Evolutionary conservation across 169 alveolate species (phyloP).

Genomic region (Eimeria brunetti): DNA sequence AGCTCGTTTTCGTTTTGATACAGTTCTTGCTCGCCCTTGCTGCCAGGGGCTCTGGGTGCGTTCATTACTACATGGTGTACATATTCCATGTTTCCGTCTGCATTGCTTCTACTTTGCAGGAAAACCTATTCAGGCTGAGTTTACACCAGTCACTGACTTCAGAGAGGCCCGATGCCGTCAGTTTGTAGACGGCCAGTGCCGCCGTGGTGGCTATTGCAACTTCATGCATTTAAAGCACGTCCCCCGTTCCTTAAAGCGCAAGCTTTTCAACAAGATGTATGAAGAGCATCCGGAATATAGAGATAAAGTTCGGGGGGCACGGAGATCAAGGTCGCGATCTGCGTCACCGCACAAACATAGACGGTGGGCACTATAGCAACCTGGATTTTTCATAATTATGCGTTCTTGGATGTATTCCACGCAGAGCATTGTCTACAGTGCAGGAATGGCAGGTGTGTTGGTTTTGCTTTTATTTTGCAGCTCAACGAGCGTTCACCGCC

Average conservation of each 20-base stretch:
- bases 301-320: constrained; percentile 85
- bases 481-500: constrained; percentile 62
- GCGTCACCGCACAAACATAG: constrained; percentile 49
- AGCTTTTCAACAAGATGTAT: constrained; percentile 97
- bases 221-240: constrained; percentile 99
- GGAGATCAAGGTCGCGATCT: constrained; percentile 82
- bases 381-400: neutral
- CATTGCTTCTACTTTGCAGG: constrained; percentile 85
- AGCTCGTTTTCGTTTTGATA: neutral
- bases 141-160: constrained; percentile 99
- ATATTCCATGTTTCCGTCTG: neutral
- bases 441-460: neutral
- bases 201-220: constrained; percentile 97
- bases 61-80: neutral
- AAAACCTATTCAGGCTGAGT: constrained; percentile 96
- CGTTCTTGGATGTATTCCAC: neutral
- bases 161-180: constrained; percentile 98
- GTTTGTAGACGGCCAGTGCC: constrained; percentile 98
- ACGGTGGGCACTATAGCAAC: constrained; percentile 7
- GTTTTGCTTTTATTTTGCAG: constrained; percentile 8
- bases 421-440: neutral
- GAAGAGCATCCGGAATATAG: constrained; percentile 98
- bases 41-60: neutral
- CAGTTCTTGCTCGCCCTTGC: neutral
- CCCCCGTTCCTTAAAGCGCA: constrained; percentile 95